phyloP scores from a whole-genome alignment of 257 asterid species.

The Plantago elongata region DNA sequence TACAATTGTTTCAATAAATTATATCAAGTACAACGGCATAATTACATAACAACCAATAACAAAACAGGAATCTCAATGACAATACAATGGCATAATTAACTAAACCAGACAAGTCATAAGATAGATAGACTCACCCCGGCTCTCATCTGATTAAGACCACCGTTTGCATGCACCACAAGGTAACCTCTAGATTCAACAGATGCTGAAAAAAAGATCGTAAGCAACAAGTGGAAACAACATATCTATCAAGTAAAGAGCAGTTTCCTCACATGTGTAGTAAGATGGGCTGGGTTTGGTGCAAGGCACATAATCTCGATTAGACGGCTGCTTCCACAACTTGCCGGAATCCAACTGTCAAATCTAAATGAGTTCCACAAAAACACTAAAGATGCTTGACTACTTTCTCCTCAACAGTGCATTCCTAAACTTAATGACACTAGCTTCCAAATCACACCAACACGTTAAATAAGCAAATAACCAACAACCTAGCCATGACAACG shows the following conservation, averaged over 20 bases:
- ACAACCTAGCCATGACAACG: conserved; percentile 10
- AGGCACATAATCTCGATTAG: conserved; percentile 65
- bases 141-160: conserved; percentile 97
- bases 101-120: conserved; percentile 6
- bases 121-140: conserved; percentile 68
- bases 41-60: not conserved
- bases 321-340: conserved; percentile 77
- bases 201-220: conserved; percentile 40
- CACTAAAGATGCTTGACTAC: conserved; percentile 49
- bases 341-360: conserved; percentile 68
- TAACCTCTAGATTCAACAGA: conserved; percentile 76
- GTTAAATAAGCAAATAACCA: not conserved
- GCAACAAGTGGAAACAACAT: conserved; percentile 12
- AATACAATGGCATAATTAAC: not conserved
- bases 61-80: not conserved
- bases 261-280: conserved; percentile 58
- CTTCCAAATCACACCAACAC: no score
- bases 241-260: not conserved
- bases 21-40: no score
- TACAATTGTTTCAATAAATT: not conserved
- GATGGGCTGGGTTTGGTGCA: conserved; percentile 60
- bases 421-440: conserved; percentile 17
- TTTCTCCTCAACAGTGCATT: conserved; percentile 23
- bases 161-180: conserved; percentile 87
- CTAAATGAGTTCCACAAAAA: conserved; percentile 80